Evolutionary conservation across 768 basidiomycete species (phyloP).

Genomic region (Collybia nuda): DNA sequence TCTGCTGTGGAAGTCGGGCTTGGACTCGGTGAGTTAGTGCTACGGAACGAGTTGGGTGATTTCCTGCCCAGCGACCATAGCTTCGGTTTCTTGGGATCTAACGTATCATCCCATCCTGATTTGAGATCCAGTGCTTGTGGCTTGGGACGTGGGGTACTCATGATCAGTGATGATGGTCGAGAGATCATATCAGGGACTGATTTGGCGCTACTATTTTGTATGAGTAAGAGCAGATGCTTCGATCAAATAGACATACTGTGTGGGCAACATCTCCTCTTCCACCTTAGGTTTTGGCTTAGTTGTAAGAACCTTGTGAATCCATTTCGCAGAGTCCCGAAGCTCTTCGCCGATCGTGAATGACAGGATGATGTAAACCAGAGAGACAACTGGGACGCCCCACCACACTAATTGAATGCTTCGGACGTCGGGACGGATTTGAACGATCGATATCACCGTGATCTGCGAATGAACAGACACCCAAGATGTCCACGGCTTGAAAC

Average conservation of each 20-base stretch:
- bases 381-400: constrained; percentile 40
- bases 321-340: constrained; percentile 31
- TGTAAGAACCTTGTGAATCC: constrained; percentile 19
- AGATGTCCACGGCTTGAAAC: constrained; percentile 37
- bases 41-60: constrained; percentile 16
- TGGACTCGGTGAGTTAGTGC: constrained; percentile 20
- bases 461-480: constrained; percentile 48
- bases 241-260: constrained; percentile 16
- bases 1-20: constrained; percentile 26
- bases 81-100: constrained; percentile 31
- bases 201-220: constrained; percentile 5
- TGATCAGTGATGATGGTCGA: constrained; percentile 15
- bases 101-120: constrained; percentile 53
- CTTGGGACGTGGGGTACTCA: constrained; percentile 16
- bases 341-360: constrained; percentile 38
- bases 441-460: constrained; percentile 34
- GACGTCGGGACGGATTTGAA: constrained; percentile 22
- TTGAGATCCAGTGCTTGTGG: constrained; percentile 35
- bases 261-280: constrained; percentile 14
- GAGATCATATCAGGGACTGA: constrained; percentile 8
- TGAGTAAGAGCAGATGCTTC: background rate
- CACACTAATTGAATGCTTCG: constrained; percentile 28
- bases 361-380: constrained; percentile 37
- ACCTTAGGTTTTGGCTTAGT: no score
- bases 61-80: constrained; percentile 14